These are phyloP conservation scores for Jaenimonas drosophilae DNA, from an alignment of 208 protist genomes.

Conservation along the genomic window DNA sequence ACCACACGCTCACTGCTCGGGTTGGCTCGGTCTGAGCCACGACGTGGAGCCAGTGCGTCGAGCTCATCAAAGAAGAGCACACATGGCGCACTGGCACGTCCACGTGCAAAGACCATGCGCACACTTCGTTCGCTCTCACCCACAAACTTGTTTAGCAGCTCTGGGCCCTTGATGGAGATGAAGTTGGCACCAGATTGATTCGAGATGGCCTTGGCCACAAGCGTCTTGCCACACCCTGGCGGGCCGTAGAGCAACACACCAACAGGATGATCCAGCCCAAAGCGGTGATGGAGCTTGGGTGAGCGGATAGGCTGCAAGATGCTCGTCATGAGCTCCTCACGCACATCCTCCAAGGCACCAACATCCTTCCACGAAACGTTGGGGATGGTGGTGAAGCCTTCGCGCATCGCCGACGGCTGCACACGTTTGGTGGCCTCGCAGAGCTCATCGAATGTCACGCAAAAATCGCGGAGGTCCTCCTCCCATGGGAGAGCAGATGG, in stretches of 20 bases:
- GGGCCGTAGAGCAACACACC: slow-evolving; percentile 98
- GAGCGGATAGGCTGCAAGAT: slow-evolving; percentile 89
- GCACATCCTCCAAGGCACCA: slow-evolving; percentile 93
- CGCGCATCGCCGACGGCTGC: slow-evolving; percentile 96
- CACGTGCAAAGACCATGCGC: slow-evolving; percentile 94
- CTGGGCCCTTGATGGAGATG: slow-evolving; percentile 98
- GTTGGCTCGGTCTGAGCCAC: slow-evolving; percentile 85
- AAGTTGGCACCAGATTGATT: slow-evolving; percentile 96
- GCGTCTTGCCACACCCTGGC: slow-evolving; percentile 97
- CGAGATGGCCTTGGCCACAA: slow-evolving; percentile 93
- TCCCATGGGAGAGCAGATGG: no score
- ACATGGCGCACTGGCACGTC: slow-evolving; percentile 90
- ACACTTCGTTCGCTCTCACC: slow-evolving; percentile 98
- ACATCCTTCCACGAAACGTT: slow-evolving; percentile 97
- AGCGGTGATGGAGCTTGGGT: slow-evolving; percentile 85
- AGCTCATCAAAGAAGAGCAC: slow-evolving; percentile 99
- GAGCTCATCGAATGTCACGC: slow-evolving; percentile 75
- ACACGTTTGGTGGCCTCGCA: slow-evolving; percentile 91
- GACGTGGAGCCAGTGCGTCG: slow-evolving; percentile 95
- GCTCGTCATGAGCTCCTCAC: slow-evolving; percentile 88
- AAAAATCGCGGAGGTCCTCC: slow-evolving; percentile 52
- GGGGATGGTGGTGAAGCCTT: slow-evolving; percentile 95
- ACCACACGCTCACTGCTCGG: slow-evolving; percentile 95
- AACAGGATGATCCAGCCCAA: slow-evolving; percentile 81
- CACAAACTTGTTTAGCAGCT: slow-evolving; percentile 98